These are phyloP conservation scores for Leccinum proliferum DNA, from an alignment of 1,284 basidiomycete genomes.

Conservation along the genomic window DNA sequence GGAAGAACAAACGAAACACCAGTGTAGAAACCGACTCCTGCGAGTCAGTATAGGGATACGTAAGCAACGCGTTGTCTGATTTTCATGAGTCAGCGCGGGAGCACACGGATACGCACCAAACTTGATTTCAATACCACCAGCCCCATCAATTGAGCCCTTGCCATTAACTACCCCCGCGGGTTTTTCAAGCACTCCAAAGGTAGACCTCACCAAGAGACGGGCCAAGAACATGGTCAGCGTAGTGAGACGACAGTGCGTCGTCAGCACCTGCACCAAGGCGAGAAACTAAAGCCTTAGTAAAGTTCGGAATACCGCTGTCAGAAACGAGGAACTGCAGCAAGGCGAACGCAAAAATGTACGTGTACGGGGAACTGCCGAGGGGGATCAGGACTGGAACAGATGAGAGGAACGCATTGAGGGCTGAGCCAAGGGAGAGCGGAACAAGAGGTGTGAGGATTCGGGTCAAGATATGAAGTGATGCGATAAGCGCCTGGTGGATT, in stretches of 20 bases:
- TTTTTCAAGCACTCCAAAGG: slow-evolving; percentile 71
- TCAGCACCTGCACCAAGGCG: slow-evolving; percentile 88
- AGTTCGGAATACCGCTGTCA: slow-evolving; percentile 62
- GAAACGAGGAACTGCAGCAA: slow-evolving; percentile 63
- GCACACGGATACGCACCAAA: slow-evolving; percentile 54
- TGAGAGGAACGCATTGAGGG: slow-evolving; percentile 58
- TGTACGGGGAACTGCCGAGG: slow-evolving; percentile 53
- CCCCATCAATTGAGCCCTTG: slow-evolving; percentile 66
- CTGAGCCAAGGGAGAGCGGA: slow-evolving; percentile 67
- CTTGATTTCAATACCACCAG: slow-evolving; percentile 76
- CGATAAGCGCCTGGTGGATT: slow-evolving; percentile 48
- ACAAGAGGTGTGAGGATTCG: slow-evolving; percentile 71
- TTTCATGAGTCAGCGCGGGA: slow-evolving; percentile 1
- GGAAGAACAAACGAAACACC: slow-evolving; percentile 82
- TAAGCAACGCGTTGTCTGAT: slow-evolving; percentile 64
- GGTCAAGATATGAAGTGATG: slow-evolving; percentile 65
- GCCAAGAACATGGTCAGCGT: no score
- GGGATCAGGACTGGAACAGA: slow-evolving; percentile 14
- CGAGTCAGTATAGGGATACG: slow-evolving; percentile 72
- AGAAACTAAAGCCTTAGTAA: slow-evolving; percentile 70
- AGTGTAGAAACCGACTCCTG: slow-evolving; percentile 55
- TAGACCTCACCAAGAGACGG: slow-evolving; percentile 1
- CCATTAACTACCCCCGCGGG: slow-evolving; percentile 82
- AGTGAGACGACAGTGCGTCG: slow-evolving; percentile 28
- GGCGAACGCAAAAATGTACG: slow-evolving; percentile 58